Evolutionary conservation across 1,284 basidiomycete genomes (phyloP).

Genomic region (Lignosus rhinocerotis): DNA sequence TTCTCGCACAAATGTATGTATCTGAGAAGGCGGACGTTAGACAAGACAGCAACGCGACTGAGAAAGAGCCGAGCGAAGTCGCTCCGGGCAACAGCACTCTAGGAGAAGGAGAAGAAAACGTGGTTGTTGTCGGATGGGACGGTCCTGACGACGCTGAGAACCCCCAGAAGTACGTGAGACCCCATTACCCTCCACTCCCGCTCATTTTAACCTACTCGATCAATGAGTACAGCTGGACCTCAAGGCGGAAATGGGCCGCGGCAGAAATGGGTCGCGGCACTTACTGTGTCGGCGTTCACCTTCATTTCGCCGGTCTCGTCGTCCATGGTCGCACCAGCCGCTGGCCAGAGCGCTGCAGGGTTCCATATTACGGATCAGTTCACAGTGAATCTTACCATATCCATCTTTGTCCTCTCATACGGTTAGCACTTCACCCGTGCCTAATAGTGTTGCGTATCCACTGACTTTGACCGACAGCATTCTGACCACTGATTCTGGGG

Average conservation of each 20-base stretch:
- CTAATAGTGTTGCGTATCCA: neutral
- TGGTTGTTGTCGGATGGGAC: conserved; percentile 53
- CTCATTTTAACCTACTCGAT: neutral
- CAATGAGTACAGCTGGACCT: conserved; percentile 49
- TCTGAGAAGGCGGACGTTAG: too few species aligned
- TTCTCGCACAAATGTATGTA: too few species aligned
- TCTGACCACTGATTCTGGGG: conserved; percentile 53
- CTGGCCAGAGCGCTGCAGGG: conserved; percentile 48
- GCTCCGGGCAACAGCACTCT: too few species aligned
- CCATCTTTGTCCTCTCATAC: conserved; percentile 69
- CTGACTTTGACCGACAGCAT: conserved; percentile 27
- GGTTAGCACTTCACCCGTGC: conserved; percentile 36
- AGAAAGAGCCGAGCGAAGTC: too few species aligned
- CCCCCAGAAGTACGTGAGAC: conserved; percentile 54
- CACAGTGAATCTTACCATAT: conserved; percentile 57
- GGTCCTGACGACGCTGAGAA: conserved; percentile 61
- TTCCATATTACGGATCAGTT: conserved; percentile 52
- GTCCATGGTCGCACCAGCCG: conserved; percentile 71
- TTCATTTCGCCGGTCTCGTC: conserved; percentile 69
- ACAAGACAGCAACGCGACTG: too few species aligned
- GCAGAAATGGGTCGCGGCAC: conserved; percentile 65
- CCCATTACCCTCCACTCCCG: neutral
- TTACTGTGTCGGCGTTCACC: conserved; percentile 63
- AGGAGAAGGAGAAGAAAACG: neutral
- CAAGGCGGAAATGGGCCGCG: conserved; percentile 59